A percentile compares a stretch with the other conserved stretches of the same genome.
Conservation (phyloP, 2,329 filamentous ascomycete genomes). For the Venturia carpophila region DNA sequence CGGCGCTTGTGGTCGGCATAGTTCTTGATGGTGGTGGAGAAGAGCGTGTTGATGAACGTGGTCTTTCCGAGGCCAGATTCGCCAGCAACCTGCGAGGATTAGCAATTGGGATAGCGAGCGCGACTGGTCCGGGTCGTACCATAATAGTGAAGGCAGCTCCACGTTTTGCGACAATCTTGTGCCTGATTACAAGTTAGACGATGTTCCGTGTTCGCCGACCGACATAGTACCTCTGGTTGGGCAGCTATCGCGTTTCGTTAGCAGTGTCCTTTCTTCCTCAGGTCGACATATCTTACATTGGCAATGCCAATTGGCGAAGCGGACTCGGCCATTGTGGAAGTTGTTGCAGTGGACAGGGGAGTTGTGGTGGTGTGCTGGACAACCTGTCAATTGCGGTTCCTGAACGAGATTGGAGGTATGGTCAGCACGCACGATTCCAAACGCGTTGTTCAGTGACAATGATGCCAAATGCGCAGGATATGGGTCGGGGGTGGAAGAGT, state of each 20-base stretch:
- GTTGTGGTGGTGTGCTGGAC: conserved; percentile 2
- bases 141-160: conserved; percentile 99
- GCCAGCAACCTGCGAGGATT: conserved; percentile 68
- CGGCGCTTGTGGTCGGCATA: conserved; percentile 99
- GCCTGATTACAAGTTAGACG: conserved; percentile 40
- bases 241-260: conserved; percentile 44
- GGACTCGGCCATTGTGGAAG: conserved; percentile 52
- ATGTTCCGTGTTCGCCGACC: conserved; percentile 20
- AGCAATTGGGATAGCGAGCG: not conserved
- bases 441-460: not conserved
- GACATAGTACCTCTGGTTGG: conserved; percentile 56
- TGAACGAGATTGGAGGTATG: not conserved
- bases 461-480: not conserved
- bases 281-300: conserved; percentile 48
- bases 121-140: conserved; percentile 48
- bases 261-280: conserved; percentile 21
- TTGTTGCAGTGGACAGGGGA: conserved; percentile 14
- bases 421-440: not conserved
- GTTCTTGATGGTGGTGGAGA: conserved; percentile 99
- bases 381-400: not conserved
- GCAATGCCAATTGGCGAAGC: conserved; percentile 65
- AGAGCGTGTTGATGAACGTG: conserved; percentile 99
- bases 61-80: conserved; percentile 99
- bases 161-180: conserved; percentile 70
- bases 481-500: not conserved